phyloP scores from a whole-genome alignment of 139 green algal genomes.

The Auxenochlorella protothecoides region DNA sequence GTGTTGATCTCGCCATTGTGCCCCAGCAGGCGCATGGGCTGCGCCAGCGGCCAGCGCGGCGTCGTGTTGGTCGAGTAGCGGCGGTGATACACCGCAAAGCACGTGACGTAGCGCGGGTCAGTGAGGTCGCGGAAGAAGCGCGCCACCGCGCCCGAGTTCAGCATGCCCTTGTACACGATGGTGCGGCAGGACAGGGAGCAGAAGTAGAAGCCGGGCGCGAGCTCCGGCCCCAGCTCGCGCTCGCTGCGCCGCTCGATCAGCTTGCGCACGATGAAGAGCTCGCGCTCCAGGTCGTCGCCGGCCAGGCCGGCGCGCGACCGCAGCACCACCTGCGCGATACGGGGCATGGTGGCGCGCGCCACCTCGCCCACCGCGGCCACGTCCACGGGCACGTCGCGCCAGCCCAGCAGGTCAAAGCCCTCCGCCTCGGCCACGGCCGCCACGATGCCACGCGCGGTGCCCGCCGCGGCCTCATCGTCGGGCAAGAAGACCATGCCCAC shows the following conservation, averaged over 20 bases:
- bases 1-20: slow-evolving; percentile 99
- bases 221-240: slow-evolving; percentile 24
- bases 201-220: slow-evolving; percentile 75
- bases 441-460: slow-evolving; percentile 54
- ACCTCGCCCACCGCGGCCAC: slow-evolving; percentile 73
- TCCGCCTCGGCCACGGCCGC: slow-evolving; percentile 53
- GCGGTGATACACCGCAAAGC: slow-evolving; percentile 97
- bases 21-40: slow-evolving; percentile 97
- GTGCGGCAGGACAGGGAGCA: slow-evolving; percentile 78
- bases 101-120: slow-evolving; percentile 65
- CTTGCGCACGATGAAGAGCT: slow-evolving; percentile 92
- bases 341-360: slow-evolving; percentile 77
- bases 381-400: slow-evolving; percentile 86
- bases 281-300: slow-evolving; percentile 84
- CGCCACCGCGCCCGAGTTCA: slow-evolving; percentile 53
- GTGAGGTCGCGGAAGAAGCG: slow-evolving; percentile 88
- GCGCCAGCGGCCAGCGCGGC: slow-evolving; percentile 95
- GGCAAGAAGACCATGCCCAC: slow-evolving; percentile 98
- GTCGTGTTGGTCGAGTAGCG: slow-evolving; percentile 99
- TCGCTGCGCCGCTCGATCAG: slow-evolving; percentile 73
- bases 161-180: slow-evolving; percentile 91
- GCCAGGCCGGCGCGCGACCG: slow-evolving; percentile 21
- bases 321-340: slow-evolving; percentile 74
- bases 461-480: slow-evolving; percentile 68
- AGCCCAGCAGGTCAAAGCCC: slow-evolving; percentile 84